Conservation (phyloP, 78 protist species). For the Andalucia godoyi region DNA sequence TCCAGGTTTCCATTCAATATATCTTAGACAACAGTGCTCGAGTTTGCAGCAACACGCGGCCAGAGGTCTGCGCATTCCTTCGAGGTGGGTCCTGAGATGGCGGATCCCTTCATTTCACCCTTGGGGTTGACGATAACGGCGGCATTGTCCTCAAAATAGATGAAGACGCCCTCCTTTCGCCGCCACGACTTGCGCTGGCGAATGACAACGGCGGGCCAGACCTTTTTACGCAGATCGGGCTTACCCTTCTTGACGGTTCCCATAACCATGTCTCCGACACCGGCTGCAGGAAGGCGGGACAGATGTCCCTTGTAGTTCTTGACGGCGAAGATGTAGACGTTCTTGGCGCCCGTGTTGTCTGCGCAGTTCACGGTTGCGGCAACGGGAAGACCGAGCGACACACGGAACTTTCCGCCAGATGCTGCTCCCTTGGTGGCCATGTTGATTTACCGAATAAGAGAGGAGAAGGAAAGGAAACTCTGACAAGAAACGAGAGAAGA, state of each 20-base stretch:
- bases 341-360: slow-evolving; percentile 99
- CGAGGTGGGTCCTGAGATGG: slow-evolving; percentile 97
- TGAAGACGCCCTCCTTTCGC: slow-evolving; percentile 82
- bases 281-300: slow-evolving; percentile 92
- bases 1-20: no score
- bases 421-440: no score
- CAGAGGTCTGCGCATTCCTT: slow-evolving; percentile 99
- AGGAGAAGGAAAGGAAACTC: no score
- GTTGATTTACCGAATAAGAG: no score
- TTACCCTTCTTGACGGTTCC: slow-evolving; percentile 98
- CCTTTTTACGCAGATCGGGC: slow-evolving; percentile 96
- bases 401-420: slow-evolving; percentile 65
- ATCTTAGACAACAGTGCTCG: slow-evolving; percentile 10
- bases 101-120: slow-evolving; percentile 98
- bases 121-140: slow-evolving; percentile 96
- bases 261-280: slow-evolving; percentile 91
- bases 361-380: slow-evolving; percentile 97
- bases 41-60: slow-evolving; percentile 84
- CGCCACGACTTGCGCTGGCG: slow-evolving; percentile 95
- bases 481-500: no score
- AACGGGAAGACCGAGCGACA: slow-evolving; percentile 79
- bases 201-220: slow-evolving; percentile 87
- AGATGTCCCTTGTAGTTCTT: slow-evolving; percentile 84
- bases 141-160: slow-evolving; percentile 98
- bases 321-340: slow-evolving; percentile 96